Evolutionary conservation across 2,329 filamentous ascomycete species (phyloP).

Genomic region (Aaosphaeria arxii): DNA sequence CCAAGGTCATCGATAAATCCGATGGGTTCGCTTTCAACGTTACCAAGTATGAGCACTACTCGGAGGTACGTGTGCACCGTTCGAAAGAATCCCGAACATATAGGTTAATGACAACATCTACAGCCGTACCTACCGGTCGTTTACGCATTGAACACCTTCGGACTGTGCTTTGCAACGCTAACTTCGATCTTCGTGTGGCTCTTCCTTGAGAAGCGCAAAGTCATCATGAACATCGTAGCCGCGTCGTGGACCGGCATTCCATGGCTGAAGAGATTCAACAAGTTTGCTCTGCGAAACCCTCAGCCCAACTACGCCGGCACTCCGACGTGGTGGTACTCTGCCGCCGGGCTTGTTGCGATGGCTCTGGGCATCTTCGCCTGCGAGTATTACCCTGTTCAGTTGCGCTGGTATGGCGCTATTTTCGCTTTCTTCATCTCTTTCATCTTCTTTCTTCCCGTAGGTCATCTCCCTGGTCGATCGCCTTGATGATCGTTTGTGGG

Average conservation of each 20-base stretch:
- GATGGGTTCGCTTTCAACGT: constrained; percentile 32
- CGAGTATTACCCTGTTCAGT: constrained; percentile 2
- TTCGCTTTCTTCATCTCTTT: constrained; percentile 2
- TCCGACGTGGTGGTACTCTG: constrained; percentile 2
- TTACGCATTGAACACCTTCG: constrained; percentile 2
- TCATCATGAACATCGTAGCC: neutral
- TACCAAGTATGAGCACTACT: constrained; percentile 31
- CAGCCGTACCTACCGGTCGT: neutral
- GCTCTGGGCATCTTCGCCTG: constrained; percentile 2
- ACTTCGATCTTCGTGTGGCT: constrained; percentile 1
- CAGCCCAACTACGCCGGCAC: neutral
- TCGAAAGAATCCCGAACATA: too few species aligned
- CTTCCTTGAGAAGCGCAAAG: constrained; percentile 1
- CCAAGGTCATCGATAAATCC: constrained; percentile 24
- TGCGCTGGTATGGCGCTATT: constrained; percentile 1
- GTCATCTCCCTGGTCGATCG: neutral
- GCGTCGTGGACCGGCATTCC: neutral
- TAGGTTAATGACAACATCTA: neutral
- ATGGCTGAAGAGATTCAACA: neutral
- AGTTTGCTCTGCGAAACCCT: neutral
- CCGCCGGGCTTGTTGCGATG: neutral
- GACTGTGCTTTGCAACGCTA: constrained; percentile 1
- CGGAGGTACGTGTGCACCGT: constrained; percentile 1
- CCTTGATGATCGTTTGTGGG: neutral
- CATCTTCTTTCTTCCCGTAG: constrained; percentile 1